Evolutionary conservation across 805 yeast species (phyloP).

Genomic region (Kodamaea nitidulidarum): DNA sequence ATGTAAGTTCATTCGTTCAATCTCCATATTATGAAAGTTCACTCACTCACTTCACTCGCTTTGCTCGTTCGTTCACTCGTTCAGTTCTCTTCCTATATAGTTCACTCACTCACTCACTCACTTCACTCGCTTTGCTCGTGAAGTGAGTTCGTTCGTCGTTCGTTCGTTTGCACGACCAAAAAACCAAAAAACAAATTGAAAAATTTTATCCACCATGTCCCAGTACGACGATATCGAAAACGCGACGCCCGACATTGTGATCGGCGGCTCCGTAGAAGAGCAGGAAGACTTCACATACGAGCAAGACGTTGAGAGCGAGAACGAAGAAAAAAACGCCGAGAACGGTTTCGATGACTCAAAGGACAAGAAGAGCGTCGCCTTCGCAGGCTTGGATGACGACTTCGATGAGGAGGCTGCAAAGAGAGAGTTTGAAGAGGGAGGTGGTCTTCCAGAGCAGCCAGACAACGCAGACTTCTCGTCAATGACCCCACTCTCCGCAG

Average conservation of each 20-base stretch:
- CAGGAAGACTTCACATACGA: conserved; percentile 49
- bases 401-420: conserved; percentile 71
- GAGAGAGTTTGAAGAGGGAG: conserved; percentile 94
- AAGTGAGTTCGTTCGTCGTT: no score
- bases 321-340: conserved; percentile 37
- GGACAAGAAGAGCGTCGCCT: conserved; percentile 73
- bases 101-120: no score
- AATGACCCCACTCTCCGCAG: conserved; percentile 87
- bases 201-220: conserved; percentile 44
- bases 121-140: no score
- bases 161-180: no score
- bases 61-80: no score
- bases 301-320: conserved; percentile 44
- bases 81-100: no score
- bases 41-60: no score
- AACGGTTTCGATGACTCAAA: conserved; percentile 17
- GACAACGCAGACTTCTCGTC: conserved; percentile 75
- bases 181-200: no score
- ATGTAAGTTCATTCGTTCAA: no score
- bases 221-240: conserved; percentile 69
- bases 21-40: no score
- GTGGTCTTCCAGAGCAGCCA: conserved; percentile 97
- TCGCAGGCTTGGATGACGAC: conserved; percentile 64
- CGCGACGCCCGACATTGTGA: conserved; percentile 80
- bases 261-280: conserved; percentile 48